Evolutionary conservation across 345 rosid species (phyloP), one percentile per base, ranked within the genome.

Genomic region (Pistacia vera): DNA sequence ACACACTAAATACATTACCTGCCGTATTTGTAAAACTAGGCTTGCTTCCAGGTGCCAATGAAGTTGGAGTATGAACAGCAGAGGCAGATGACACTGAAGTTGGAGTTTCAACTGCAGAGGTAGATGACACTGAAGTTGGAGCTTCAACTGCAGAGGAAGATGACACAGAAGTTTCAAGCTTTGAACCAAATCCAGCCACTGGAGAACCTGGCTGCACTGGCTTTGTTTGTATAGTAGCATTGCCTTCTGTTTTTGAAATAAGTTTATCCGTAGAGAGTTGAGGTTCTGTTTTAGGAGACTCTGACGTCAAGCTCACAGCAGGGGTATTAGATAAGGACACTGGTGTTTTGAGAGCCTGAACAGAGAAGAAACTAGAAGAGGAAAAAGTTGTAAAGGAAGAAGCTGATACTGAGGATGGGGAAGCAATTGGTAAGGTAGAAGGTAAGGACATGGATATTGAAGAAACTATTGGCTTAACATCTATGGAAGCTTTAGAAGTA

Each of bases 11-110:
- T 73, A 80, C 74, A 83, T 88, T 77, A 78, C 82, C 78, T 2
- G 72, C 77, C 55, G 65, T 44, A 75, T 73, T 81, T 68, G 72
- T 79, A 60, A 80, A 68, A 74, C 74, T 70, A 74, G 82, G 55
- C 81, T 70, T 92, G 76, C 66, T 72, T 75, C 81, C 90, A 58
- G 91, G 70, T 80, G 85, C 68, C 67, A 77, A 75, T 68, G 58
- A 82, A 18, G 83, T 59, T 73, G 85, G 68, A 66, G 46, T 41
- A 6, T 41, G 9, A 41, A 41, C 46, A 0, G 46, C 6, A 41
- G 46, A 41, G 46, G 46, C 9, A 58, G 91, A 71, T 80, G 85
- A 60, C 67, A 77, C 73, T 68, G 58, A 82, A 18, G 83, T 59
- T 73, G 85, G 68, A 66, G 46, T 41, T 41, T 41, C 46, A 41